Evolutionary conservation across 2,329 filamentous ascomycete species (phyloP), one percentile per base, ranked within the genome.

Genomic region (Talaromyces sp.): DNA sequence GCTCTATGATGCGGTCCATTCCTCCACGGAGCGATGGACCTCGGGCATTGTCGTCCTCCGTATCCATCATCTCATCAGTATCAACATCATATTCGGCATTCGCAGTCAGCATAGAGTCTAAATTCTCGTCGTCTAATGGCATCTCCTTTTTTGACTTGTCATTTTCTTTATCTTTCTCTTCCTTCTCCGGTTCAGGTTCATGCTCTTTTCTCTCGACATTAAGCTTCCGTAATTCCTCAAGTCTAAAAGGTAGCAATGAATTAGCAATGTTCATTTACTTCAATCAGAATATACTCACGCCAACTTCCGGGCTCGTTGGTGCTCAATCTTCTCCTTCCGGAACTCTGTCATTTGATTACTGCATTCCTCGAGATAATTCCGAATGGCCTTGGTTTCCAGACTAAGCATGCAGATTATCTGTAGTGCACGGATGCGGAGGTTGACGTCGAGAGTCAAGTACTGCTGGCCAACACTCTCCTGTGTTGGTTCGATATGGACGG

Each of bases 281-380:
- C 25, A 19, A 58, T 31, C 35, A 31, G 7, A 10, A n/a, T 41
- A 15, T 37, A 79, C 81, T 75, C 77, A 83, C 78, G 79, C 74
- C 64, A 77, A 75, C 71, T 86, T 88, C 63, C 89, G 86, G 65
- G 89, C 84, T 63, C 91, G 84, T 75, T 97, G 93, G 74, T 86
- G 88, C 63, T 96, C 90, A 61, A 97, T 96, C 77, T 96, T 97
- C 70, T 95, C 89, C 73, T 99, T 99, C 52, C 94, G 87, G 68
- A 95, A 91, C 56, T 86, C 85, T 1, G 94, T 99, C 92, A 97
- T 97, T 56, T 91, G 89, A 68, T 93, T 89, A 63, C 89, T 91
- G 75, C 92, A 96, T 62, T 93, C 88, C 64, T 96, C 91, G 80
- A 99, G 88, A 70, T 95, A 96, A 15, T 85, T 87, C 55, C 93